Conservation (phyloP, 129 eudicot genomes). For the Dittrichia graveolens region DNA sequence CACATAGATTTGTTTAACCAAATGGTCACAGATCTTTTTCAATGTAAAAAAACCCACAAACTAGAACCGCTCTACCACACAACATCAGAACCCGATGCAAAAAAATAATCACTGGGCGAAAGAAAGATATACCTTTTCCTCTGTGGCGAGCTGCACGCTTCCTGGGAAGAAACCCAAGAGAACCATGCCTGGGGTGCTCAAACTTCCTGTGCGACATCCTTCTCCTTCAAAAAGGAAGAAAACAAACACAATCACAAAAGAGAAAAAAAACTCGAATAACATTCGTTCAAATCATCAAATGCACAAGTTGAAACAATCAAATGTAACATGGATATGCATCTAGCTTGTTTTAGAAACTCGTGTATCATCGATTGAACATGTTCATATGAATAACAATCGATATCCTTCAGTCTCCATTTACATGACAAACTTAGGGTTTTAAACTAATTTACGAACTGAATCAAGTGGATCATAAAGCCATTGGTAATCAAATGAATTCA, state of each 20-base stretch:
- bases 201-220: conserved; percentile 66
- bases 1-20: background rate
- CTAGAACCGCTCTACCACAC: too few relatives aligned
- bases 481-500: background rate
- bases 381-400: background rate
- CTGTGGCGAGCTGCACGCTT: conserved; percentile 69
- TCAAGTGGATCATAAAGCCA: background rate
- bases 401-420: too few relatives aligned
- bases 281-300: background rate
- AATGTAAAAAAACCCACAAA: too few relatives aligned
- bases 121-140: conserved; percentile 41
- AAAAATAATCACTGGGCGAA: too few relatives aligned
- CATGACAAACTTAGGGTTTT: too few relatives aligned
- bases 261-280: background rate
- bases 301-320: too few relatives aligned
- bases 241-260: background rate
- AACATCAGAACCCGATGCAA: too few relatives aligned
- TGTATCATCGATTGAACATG: background rate
- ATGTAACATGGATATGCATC: too few relatives aligned
- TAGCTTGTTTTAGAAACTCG: too few relatives aligned
- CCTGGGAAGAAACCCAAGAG: conserved; percentile 61
- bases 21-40: background rate
- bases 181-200: conserved; percentile 56
- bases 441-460: too few relatives aligned
- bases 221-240: background rate